A percentile compares a stretch with the other conserved stretches of the same genome.
Conservation (phyloP, 2,329 filamentous ascomycete genomes). For the Geoglossum cookeanum region DNA sequence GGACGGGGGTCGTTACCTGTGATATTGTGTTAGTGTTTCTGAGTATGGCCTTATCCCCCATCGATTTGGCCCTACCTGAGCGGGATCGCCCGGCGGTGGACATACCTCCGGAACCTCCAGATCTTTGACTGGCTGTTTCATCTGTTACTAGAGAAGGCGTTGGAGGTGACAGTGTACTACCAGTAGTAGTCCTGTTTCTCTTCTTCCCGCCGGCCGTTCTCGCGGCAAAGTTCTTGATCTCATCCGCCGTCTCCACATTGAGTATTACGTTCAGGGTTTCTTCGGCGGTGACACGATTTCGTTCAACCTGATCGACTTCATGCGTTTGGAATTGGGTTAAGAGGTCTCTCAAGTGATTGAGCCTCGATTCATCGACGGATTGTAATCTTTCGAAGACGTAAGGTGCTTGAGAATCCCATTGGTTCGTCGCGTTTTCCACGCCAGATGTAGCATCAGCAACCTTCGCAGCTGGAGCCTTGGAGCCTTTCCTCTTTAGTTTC, state of each 20-base stretch:
- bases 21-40: neutral
- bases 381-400: slow-evolving; percentile 91
- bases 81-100: neutral
- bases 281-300: slow-evolving; percentile 54
- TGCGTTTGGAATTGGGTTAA: slow-evolving; percentile 88
- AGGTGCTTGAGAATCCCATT: slow-evolving; percentile 89
- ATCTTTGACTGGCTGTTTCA: slow-evolving; percentile 36
- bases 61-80: neutral
- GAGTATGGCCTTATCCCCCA: slow-evolving; percentile 11
- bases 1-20: slow-evolving; percentile 4
- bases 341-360: slow-evolving; percentile 78
- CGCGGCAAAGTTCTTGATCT: slow-evolving; percentile 57
- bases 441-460: slow-evolving; percentile 53
- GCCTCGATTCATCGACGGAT: slow-evolving; percentile 67
- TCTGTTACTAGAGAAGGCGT: slow-evolving; percentile 24
- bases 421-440: slow-evolving; percentile 57
- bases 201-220: slow-evolving; percentile 21
- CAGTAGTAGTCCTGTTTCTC: slow-evolving; percentile 16
- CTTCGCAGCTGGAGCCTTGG: slow-evolving; percentile 56
- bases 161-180: slow-evolving; percentile 13
- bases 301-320: slow-evolving; percentile 72
- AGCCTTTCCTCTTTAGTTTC: slow-evolving; percentile 62
- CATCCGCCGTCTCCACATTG: slow-evolving; percentile 69
- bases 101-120: slow-evolving; percentile 24
- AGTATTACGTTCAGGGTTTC: slow-evolving; percentile 64